phyloP scores from a whole-genome alignment of 1,284 basidiomycete species.

The Sporisorium graminicola region DNA sequence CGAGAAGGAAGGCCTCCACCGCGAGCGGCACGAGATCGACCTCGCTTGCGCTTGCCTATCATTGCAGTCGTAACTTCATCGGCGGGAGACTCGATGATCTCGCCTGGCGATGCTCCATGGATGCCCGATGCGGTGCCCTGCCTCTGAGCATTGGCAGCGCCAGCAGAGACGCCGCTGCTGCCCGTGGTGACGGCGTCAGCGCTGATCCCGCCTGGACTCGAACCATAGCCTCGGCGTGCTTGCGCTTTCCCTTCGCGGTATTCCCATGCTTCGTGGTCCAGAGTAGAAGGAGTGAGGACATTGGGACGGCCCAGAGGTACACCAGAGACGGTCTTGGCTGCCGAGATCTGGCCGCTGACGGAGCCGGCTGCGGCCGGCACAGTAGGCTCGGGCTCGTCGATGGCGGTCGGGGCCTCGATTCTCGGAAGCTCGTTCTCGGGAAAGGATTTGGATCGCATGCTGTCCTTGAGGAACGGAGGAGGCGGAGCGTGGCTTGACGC shows the following conservation, averaged over 20 bases:
- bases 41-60: conserved; percentile 51
- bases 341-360: conserved; percentile 15
- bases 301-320: conserved; percentile 32
- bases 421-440: conserved; percentile 46
- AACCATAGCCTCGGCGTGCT: conserved; percentile 44
- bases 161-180: conserved; percentile 43
- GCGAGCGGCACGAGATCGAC: conserved; percentile 41
- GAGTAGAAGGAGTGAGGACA: conserved; percentile 44
- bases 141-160: conserved; percentile 31
- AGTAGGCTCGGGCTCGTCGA: conserved; percentile 24
- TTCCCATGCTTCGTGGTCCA: conserved; percentile 57
- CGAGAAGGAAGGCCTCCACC: conserved; percentile 35
- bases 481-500: conserved; percentile 17
- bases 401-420: conserved; percentile 16
- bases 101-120: conserved; percentile 38
- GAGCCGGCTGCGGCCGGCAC: conserved; percentile 13
- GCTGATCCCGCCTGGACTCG: conserved; percentile 43
- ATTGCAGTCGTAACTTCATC: conserved; percentile 47
- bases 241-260: conserved; percentile 59
- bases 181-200: conserved; percentile 38
- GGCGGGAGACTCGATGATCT: conserved; percentile 46
- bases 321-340: conserved; percentile 14
- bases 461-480: conserved; percentile 40
- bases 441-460: conserved; percentile 43
- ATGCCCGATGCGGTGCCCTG: conserved; percentile 19